Conservation (phyloP, 2,329 filamentous ascomycete species). For the Orbilia ellipsospora region DNA sequence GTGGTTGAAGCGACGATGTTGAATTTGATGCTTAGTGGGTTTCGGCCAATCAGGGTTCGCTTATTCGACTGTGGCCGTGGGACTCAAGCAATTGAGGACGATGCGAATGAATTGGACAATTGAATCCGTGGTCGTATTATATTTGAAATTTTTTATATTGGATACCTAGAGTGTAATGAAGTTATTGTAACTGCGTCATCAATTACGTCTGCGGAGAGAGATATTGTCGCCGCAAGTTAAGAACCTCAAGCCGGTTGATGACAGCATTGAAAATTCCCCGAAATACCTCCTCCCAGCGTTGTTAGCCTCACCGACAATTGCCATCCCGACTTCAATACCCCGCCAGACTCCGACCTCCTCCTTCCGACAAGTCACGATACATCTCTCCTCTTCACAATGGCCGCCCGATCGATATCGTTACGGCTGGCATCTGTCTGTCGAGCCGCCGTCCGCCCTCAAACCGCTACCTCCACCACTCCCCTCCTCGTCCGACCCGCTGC, state of each 20-base stretch:
- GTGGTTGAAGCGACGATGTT: not conserved
- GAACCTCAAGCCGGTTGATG: not conserved
- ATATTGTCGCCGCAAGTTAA: not conserved
- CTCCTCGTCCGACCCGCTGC: constrained; percentile 8
- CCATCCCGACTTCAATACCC: not conserved
- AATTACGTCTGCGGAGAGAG: not conserved
- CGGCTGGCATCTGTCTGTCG: constrained; percentile 46
- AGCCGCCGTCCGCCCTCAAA: constrained; percentile 32
- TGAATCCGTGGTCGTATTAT: no score
- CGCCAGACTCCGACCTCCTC: not conserved
- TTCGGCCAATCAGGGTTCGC: constrained; percentile 51
- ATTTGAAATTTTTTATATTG: no score
- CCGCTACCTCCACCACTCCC: constrained; percentile 4
- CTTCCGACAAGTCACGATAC: constrained; percentile 3
- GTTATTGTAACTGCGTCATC: not conserved
- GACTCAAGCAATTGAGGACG: not conserved
- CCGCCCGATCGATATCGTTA: constrained; percentile 48
- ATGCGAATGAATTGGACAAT: no score
- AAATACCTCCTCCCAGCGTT: no score
- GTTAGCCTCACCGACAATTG: not conserved
- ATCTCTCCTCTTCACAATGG: constrained; percentile 38
- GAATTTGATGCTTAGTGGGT: not conserved
- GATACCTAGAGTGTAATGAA: not conserved
- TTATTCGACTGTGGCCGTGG: constrained; percentile 28
- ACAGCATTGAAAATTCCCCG: constrained; percentile 34